Conservation (phyloP, 345 rosid genomes). For the Lenwebbia sp. region DNA sequence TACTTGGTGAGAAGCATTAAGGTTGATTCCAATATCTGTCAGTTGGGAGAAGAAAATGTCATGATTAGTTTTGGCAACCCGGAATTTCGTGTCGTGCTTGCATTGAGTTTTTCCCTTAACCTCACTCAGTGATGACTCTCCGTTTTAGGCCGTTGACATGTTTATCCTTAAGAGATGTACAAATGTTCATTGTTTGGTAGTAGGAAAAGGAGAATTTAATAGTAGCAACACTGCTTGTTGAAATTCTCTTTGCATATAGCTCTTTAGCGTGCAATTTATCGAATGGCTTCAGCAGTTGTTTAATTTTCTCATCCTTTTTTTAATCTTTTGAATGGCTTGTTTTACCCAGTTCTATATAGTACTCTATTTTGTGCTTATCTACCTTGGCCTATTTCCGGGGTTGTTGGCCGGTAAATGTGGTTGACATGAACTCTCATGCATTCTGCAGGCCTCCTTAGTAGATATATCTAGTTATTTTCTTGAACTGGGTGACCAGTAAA, state of each 20-base stretch:
- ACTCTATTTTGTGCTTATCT: too few relatives aligned
- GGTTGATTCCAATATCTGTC: neutral
- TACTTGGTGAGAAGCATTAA: neutral
- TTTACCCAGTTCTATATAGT: neutral
- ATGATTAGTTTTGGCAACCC: neutral
- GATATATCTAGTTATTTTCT: too few relatives aligned
- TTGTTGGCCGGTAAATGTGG: too few relatives aligned
- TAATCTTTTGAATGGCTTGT: neutral
- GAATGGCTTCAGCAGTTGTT: neutral
- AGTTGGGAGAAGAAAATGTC: neutral
- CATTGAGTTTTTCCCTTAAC: neutral
- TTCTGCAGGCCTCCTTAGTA: neutral
- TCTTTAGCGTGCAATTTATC: too few relatives aligned
- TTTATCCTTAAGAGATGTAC: neutral
- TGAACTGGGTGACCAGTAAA: neutral
- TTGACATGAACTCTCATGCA: neutral
- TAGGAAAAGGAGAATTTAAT: neutral
- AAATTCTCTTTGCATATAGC: too few relatives aligned
- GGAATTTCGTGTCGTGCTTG: neutral
- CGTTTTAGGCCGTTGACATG: neutral
- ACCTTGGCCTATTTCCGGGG: too few relatives aligned
- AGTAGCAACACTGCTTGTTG: too few relatives aligned
- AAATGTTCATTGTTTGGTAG: neutral
- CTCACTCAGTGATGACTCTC: neutral
- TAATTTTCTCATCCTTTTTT: neutral